Base-by-base conservation (phyloP, 1,139 yeast genomes). In the Geotrichum citri-aurantii region DNA sequence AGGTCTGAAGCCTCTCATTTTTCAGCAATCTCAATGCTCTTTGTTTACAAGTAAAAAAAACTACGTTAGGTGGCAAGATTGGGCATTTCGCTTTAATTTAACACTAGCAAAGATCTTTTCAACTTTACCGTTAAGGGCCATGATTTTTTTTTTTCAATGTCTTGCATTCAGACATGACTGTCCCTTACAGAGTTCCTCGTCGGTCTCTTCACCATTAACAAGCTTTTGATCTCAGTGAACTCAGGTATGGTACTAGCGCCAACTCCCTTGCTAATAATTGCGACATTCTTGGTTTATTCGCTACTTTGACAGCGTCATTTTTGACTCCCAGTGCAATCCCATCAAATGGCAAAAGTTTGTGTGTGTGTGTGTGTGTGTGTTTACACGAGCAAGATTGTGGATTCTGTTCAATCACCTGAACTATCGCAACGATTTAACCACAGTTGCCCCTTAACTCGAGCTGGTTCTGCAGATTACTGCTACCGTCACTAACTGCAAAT, bases 341-440 rank as follows among this genome's bases (percentile, higher is more conserved):
- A 76, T 75, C 62, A 75, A 82, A 59, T 76, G 86, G 63, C 85
- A 88, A 68, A 86, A 85, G 73, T 86, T 92, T 52, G 81, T 88
- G 58, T 88, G 96, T 78, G 79, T 88, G 85, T n/a, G n/a, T n/a
- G n/a, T n/a, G n/a, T n/a, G n/a, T n/a, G n/a, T n/a, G n/a, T n/a
- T n/a, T n/a, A n/a, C 96, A 88, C 71, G 96, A 88, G 75, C 95
- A 88, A 75, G 96, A 88, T 71, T 80, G 83, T 63, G 91, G 96
- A 77, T 89, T 65, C 77, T 87, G 69, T 86, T 83, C 79, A 88
- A 88, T 78, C 96, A 88, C 73, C 83, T 86, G 65, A 88, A 89
- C 77, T 88, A 84, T 78, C 81, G 96, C 78, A 88, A 88, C 59
- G 78, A 79, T 61, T 77, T 80, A 61, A 84, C 91, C 4, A 86